Base-by-base conservation (phyloP, 192 early-diverging fungal species). In the Rhizophagus clarus region DNA sequence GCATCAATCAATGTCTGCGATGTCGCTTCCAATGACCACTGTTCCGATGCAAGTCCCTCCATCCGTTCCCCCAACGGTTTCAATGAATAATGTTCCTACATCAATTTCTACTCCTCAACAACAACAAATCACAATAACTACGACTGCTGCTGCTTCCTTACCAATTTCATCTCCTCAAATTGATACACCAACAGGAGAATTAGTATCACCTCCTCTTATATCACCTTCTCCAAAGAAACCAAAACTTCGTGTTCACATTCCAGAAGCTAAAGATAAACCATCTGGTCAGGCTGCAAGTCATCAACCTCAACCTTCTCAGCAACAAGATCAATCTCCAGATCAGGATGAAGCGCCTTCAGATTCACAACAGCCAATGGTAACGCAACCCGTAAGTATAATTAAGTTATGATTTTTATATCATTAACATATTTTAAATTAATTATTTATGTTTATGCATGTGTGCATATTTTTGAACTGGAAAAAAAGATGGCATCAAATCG, bases 171-270 rank as follows among this genome's bases (percentile, higher is more conserved):
- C 74, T 15, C 15, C 32, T 15, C 28, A 63, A 40, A 61, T 63
- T 22, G 74, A 76, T 2, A 37, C 74, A 26, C 34, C 76, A n/a
- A 60, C 32, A 12, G 45, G 29, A 61, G 77, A 79, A 24, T 11
- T 76, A 31, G 28, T 76, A 6, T 78, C 74, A 51, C 51, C 80
- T 10, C 75, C 74, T 49, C 24, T 81, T 17, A 47, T 76, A 67
- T 69, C 80, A 69, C 64, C 80, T 17, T 63, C 80, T 45, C 61
- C 76, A 45, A 82, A 82, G 29, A 82, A 82, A 34, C 76, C 81
- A 71, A 82, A 73, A 62, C 70, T 82, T 24, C 63, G 81, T 24
- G 67, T 82, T 29, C 62, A 72, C 10, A 82, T 82, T 72, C 81
- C 81, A 0, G 78, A 51, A 2, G 31, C 78, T 31, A 61, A 37